These are phyloP conservation scores for Mycosarcoma mackinlayi DNA, from an alignment of 1,284 basidiomycete species.

Conservation along the genomic window DNA sequence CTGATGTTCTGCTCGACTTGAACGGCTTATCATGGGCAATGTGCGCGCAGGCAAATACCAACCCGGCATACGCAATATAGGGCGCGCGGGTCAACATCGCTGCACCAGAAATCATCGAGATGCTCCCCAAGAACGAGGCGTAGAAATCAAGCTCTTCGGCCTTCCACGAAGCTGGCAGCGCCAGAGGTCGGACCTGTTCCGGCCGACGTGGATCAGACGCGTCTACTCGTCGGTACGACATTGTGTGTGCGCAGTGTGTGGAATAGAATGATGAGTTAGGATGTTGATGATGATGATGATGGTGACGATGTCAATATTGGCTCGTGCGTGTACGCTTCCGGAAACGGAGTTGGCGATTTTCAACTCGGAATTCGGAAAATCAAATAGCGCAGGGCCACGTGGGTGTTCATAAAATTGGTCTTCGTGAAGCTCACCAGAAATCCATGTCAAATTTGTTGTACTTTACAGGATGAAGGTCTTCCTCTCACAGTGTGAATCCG, in stretches of 20 bases:
- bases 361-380: slow-evolving; percentile 15
- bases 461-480: neutral
- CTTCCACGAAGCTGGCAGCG: slow-evolving; percentile 34
- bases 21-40: slow-evolving; percentile 49
- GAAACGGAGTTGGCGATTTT: neutral
- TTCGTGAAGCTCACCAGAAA: too few species aligned
- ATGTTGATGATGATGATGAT: too few species aligned
- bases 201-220: slow-evolving; percentile 33
- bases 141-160: slow-evolving; percentile 42
- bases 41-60: slow-evolving; percentile 51
- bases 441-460: too few species aligned
- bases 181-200: slow-evolving; percentile 23
- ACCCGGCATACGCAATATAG: slow-evolving; percentile 42
- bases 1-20: slow-evolving; percentile 40
- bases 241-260: neutral
- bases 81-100: slow-evolving; percentile 41
- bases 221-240: slow-evolving; percentile 41
- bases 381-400: slow-evolving; percentile 15
- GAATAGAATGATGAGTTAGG: neutral
- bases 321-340: too few species aligned
- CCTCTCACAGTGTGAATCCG: slow-evolving; percentile 70
- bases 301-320: too few species aligned
- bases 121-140: slow-evolving; percentile 28
- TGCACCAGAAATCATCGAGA: slow-evolving; percentile 45
- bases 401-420: neutral